Evolutionary conservation across 805 yeast genomes (phyloP), one percentile per base, ranked within the genome.

Genomic region (Limtongia smithiae): DNA sequence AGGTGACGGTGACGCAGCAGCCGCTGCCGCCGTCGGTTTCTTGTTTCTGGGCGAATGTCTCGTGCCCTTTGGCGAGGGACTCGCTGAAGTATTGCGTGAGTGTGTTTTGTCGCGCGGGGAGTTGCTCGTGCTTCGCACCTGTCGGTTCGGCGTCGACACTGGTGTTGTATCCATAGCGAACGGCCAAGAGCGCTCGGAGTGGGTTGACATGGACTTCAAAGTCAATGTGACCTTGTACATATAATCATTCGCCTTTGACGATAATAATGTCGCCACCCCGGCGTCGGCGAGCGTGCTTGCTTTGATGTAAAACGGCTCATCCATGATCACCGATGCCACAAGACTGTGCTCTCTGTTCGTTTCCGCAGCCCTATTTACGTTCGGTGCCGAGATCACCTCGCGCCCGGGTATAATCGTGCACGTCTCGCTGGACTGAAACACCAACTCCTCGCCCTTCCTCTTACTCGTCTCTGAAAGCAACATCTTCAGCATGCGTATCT

Each of bases 271-370:
- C 30, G 48, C 36, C 6, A 42, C 11, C 2, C 41, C 40, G 2
- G 48, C 37, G 9, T 47, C 55, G 7, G 55, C 45, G 8, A 51
- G 42, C 6, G 52, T 44, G 34, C 51, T 38, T 11, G 46, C 48
- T 32, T 52, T 52, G 31, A 50, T 39, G 31, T 50, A 52, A 37
- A 52, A 48, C 21, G 57, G 57, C 40, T 52, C 57, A 22, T 50
- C 46, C 57, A 52, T 52, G 11, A 32, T 20, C 21, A 50, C 33
- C 11, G 46, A 21, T 22, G 32, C 37, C 15, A 45, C 24, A 28
- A 3, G 38, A 22, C 32, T 37, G 44, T 21, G 36, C 17, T 4
- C 9, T 17, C 7, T 14, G 22, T 3, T 18, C 24, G 31, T 24
- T 24, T 17, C 28, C 18, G 11, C n/a, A 18, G 6, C 12, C 28